Percentiles rank a stretch among this genome's conserved stretches.
Conservation (phyloP, 331 rosid genomes). For the Rhamnella rubrinervis region DNA sequence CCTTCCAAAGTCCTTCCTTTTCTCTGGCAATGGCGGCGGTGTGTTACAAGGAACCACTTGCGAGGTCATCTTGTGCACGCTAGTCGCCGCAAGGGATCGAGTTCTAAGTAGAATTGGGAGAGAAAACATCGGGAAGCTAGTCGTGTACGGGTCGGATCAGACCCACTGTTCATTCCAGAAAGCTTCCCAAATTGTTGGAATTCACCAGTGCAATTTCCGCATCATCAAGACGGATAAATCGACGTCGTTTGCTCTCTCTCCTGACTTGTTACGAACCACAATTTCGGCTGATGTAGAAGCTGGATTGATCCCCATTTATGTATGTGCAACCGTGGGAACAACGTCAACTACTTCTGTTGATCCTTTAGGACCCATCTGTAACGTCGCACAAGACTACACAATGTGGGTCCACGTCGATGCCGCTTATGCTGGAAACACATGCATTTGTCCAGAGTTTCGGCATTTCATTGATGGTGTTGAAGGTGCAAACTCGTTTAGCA, state of each 20-base stretch:
- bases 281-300: conserved; percentile 16
- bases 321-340: conserved; percentile 37
- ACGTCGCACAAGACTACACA: conserved; percentile 21
- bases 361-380: conserved; percentile 22
- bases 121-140: conserved; percentile 9
- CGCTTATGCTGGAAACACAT: not conserved
- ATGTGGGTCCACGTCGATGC: conserved; percentile 12
- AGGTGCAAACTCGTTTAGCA: not conserved
- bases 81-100: conserved; percentile 25
- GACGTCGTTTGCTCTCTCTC: conserved; percentile 22
- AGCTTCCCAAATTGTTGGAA: conserved; percentile 29
- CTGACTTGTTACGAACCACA: not conserved
- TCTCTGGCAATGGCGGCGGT: conserved; percentile 30
- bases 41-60: conserved; percentile 29
- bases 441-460: not conserved
- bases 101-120: conserved; percentile 16
- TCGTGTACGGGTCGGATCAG: conserved; percentile 43
- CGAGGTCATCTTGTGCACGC: conserved; percentile 26
- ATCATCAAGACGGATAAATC: conserved; percentile 12
- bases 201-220: conserved; percentile 13
- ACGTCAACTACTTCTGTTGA: conserved; percentile 38
- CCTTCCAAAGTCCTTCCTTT: conserved; percentile 35
- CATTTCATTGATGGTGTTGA: not conserved
- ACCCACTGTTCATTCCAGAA: conserved; percentile 33
- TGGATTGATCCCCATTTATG: conserved; percentile 30